Evolutionary conservation across 768 basidiomycete genomes (phyloP), one percentile per base, ranked within the genome.

Genomic region (Mycena haematopus): DNA sequence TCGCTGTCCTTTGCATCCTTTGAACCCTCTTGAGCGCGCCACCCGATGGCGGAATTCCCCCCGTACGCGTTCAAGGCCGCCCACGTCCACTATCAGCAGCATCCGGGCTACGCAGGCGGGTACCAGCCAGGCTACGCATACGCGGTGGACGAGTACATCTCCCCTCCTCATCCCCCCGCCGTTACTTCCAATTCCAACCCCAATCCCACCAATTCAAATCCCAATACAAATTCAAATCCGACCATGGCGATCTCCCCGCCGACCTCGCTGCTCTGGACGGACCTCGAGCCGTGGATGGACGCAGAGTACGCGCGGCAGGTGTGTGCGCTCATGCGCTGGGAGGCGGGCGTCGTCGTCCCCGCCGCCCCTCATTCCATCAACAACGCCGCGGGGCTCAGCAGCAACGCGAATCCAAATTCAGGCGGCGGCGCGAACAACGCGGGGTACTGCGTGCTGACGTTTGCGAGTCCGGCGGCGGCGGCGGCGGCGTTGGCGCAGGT

Each of bases 271-370:
- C 94, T 68, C 83, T 92, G 95, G 87, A 87, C 88, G 67, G 91
- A 93, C 70, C 85, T 96, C 57, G 95, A 96, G 75, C 87, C 90
- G 68, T 96, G 95, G 95, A 96, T 96, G 95, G 93, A 96, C 78
- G 93, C 95, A 84, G 90, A 92, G 74, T 96, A 95, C 80, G 91
- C 89, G 46, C 90, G 91, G 75, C 91, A 93, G 73, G 92, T 95
- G 70, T 93, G 93, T 76, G 78, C 75, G 47, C 79, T 94, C 72
- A 92, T 95, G 91, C 86, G 89, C 60, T 96, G 95, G 94, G 91
- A 93, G 61, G 80, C 86, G 71, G 82, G 74, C 73, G 86, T 92
- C 85, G 78, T n/a, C 40, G 25, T 11, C 25, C 15, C 15, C 5
- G 4, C 15, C 19, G 6, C 52, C 8, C 24, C 21, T 22, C 24